Conservation (phyloP, 164 flowering plant species). For the Chimonanthus salicifolius region DNA sequence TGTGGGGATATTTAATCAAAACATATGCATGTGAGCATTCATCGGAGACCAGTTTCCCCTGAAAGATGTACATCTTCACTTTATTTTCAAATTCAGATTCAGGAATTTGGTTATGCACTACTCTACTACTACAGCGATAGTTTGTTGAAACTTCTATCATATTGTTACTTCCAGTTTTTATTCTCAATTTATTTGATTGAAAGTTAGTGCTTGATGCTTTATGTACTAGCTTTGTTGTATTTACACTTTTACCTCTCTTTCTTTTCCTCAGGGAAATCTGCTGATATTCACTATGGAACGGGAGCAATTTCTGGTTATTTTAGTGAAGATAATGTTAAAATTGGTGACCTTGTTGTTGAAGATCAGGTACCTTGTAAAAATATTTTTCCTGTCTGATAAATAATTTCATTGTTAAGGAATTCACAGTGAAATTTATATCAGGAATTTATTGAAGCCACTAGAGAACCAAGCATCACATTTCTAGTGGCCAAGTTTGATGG, state of each 20-base stretch:
- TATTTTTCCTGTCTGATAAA: not conserved
- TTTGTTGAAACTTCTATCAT: too few relatives aligned
- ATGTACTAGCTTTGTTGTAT: not conserved
- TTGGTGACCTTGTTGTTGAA: slow-evolving; percentile 72
- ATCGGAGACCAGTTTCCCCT: too few relatives aligned
- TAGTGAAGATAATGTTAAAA: slow-evolving; percentile 62
- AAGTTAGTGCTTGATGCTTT: too few relatives aligned
- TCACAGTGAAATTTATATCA: slow-evolving; percentile 14
- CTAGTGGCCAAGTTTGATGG: slow-evolving; percentile 93
- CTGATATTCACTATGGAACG: slow-evolving; percentile 77
- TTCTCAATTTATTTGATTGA: too few relatives aligned
- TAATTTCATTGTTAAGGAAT: not conserved
- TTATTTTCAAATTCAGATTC: too few relatives aligned
- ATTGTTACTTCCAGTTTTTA: too few relatives aligned
- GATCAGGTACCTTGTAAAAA: slow-evolving; percentile 44
- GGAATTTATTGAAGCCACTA: slow-evolving; percentile 91
- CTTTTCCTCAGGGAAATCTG: slow-evolving; percentile 44
- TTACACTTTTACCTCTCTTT: not conserved
- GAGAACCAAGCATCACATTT: slow-evolving; percentile 72
- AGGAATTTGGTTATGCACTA: too few relatives aligned
- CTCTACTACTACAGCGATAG: too few relatives aligned
- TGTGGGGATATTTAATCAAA: too few relatives aligned
- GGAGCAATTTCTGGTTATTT: slow-evolving; percentile 84
- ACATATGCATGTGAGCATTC: too few relatives aligned
- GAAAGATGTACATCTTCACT: too few relatives aligned